Evolutionary conservation across 306 rosid genomes (phyloP).

Genomic region (Rosa persica): DNA sequence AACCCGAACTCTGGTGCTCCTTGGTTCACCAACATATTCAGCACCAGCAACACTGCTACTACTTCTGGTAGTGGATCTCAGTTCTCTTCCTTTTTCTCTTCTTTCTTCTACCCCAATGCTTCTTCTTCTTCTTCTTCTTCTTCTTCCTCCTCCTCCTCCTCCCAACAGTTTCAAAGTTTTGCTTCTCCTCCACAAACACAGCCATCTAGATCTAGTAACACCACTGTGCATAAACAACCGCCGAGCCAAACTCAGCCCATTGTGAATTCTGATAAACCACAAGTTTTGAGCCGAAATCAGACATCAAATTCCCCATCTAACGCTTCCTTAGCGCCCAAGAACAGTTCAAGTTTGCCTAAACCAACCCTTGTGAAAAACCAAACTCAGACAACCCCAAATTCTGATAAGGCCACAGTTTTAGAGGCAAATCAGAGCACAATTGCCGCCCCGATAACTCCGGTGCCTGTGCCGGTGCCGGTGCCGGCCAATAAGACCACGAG

Average conservation of each 20-base stretch:
- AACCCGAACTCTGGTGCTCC: constrained; percentile 59
- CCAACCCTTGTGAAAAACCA: constrained; percentile 20
- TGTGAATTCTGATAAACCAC: constrained; percentile 10
- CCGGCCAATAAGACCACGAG: constrained; percentile 15
- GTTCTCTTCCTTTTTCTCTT: constrained; percentile 40
- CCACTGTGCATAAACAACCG: constrained; percentile 14
- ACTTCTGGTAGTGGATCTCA: constrained; percentile 41
- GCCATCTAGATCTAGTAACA: constrained; percentile 55
- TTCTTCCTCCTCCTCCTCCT: constrained; percentile 7
- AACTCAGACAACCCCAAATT: constrained; percentile 11
- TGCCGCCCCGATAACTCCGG: constrained; percentile 11
- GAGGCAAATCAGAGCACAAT: constrained; percentile 29
- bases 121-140: constrained; percentile 20
- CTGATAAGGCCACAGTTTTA: constrained; percentile 17
- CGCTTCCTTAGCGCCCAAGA: not conserved
- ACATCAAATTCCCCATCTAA: constrained; percentile 21
- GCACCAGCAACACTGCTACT: not conserved
- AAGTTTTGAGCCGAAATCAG: constrained; percentile 35
- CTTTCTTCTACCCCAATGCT: constrained; percentile 56
- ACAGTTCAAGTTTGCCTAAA: constrained; percentile 14
- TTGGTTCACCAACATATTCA: constrained; percentile 55
- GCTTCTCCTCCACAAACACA: constrained; percentile 21
- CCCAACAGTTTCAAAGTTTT: constrained; percentile 7
- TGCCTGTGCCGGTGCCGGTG: constrained; percentile 5
- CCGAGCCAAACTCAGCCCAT: constrained; percentile 32